A percentile compares a stretch with the other conserved stretches of the same genome.
These are phyloP conservation scores for Wickerhamomyces ciferrii DNA, from an alignment of 805 yeast species.

Conservation along the genomic window DNA sequence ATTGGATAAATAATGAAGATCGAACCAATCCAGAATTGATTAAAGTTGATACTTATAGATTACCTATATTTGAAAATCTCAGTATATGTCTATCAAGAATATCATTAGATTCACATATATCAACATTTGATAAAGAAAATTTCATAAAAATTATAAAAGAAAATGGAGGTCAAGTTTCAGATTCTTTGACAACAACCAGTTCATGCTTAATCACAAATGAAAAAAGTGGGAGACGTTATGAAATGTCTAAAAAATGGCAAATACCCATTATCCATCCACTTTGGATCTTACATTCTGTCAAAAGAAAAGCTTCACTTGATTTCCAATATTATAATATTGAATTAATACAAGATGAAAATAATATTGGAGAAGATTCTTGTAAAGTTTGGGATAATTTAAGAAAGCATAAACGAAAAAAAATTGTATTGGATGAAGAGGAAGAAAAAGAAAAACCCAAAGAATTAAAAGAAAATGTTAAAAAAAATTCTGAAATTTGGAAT, in stretches of 20 bases:
- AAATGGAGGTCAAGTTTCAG: conserved; percentile 47
- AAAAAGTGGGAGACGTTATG: conserved; percentile 44
- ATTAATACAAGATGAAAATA: conserved; percentile 6
- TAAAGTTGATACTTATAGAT: conserved; percentile 17
- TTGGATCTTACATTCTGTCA: conserved; percentile 36
- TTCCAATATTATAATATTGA: conserved; percentile 24
- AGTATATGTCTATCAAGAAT: conserved; percentile 33
- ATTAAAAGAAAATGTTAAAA: conserved; percentile 14
- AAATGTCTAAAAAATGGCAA: conserved; percentile 37
- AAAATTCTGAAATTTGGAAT: conserved; percentile 34
- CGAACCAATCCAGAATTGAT: conserved; percentile 21
- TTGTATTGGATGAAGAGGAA: conserved; percentile 6
- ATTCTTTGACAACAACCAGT: conserved; percentile 40
- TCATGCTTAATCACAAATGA: conserved; percentile 46
- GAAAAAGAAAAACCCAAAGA: conserved; percentile 6
- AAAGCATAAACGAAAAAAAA: conserved; percentile 10
- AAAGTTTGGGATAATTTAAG: conserved; percentile 20
- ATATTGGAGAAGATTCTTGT: conserved; percentile 27
- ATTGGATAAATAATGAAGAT: conserved; percentile 51
- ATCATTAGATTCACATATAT: conserved; percentile 14
- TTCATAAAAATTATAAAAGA: conserved; percentile 30
- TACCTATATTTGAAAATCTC: conserved; percentile 41
- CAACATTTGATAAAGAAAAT: conserved; percentile 23
- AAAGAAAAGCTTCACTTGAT: conserved; percentile 32
- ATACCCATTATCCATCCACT: conserved; percentile 33